Base-by-base conservation (phyloP, 768 basidiomycete genomes). In the Lactifluus pinguis region DNA sequence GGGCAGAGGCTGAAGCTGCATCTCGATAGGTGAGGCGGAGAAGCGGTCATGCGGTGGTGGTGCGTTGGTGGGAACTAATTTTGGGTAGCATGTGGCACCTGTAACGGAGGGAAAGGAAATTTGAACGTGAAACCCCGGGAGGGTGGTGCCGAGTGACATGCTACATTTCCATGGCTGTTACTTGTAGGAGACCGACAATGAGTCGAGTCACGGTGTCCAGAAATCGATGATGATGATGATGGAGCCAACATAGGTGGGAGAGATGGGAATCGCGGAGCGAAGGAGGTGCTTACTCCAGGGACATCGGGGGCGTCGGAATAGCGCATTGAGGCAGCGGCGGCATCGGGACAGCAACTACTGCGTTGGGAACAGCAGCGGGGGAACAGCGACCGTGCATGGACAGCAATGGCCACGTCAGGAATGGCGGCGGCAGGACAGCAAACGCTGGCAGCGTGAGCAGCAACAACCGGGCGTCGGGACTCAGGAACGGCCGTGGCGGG, bases 261-360 rank as follows among this genome's bases (percentile, higher is more conserved):
- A 25, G 9, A 38, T 21, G 55, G 53, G 30, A 29, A 55, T 3
- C 57, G 56, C 17, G 57, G 49, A 29, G 15, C 32, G 30, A 53
- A 51, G 39, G 59, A 34, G 54, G 62, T 55, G n/a, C 51, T 49
- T 51, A 42, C 21, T 14, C 65, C 65, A 54, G 65, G 65, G 50
- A 66, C 62, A n/a, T n/a, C n/a, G n/a, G n/a, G n/a, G n/a, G n/a
- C n/a, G n/a, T n/a, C n/a, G n/a, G n/a, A n/a, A n/a, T n/a, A n/a
- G n/a, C n/a, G n/a, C n/a, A n/a, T n/a, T n/a, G n/a, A n/a, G n/a
- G n/a, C n/a, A n/a, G n/a, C n/a, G n/a, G n/a, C n/a, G n/a, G n/a
- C n/a, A n/a, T n/a, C n/a, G n/a, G n/a, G n/a, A n/a, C n/a, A n/a
- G n/a, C n/a, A n/a, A n/a, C n/a, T n/a, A n/a, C n/a, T n/a, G n/a